Percentiles rank a stretch among this genome's conserved stretches.
These are phyloP conservation scores for Suillus cothurnatus DNA, from an alignment of 768 basidiomycete species.

Conservation along the genomic window DNA sequence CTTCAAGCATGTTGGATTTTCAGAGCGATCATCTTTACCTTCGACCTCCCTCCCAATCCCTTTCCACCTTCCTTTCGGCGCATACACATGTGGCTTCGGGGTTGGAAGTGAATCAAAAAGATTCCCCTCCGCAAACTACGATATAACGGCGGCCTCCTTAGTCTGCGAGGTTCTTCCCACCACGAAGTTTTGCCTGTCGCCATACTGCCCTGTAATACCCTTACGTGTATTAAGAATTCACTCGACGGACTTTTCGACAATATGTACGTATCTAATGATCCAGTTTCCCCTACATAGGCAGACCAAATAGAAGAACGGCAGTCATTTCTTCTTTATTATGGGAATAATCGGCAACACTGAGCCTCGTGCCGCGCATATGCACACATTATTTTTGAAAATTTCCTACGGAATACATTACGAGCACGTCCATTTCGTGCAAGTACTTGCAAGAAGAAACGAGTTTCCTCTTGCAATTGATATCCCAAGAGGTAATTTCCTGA, in stretches of 20 bases:
- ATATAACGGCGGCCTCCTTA: background rate
- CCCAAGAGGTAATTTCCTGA: background rate
- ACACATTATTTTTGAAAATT: background rate
- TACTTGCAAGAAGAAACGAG: background rate
- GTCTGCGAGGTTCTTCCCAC: background rate
- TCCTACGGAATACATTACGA: background rate
- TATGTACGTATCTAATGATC: slow-evolving; percentile 1
- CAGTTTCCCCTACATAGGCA: background rate
- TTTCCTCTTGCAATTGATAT: background rate
- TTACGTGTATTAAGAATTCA: slow-evolving; percentile 1
- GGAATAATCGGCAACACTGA: background rate
- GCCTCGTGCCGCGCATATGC: background rate
- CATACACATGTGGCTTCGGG: background rate
- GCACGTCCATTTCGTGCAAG: background rate
- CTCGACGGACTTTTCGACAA: slow-evolving; percentile 3
- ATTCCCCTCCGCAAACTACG: background rate
- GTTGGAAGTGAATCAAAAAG: background rate
- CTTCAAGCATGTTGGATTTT: background rate
- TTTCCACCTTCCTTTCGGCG: background rate
- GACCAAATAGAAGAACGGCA: background rate
- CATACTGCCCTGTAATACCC: background rate
- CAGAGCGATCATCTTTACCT: background rate
- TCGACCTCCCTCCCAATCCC: background rate
- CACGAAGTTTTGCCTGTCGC: slow-evolving; percentile 2
- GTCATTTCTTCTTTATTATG: background rate